Conservation (phyloP, 176 grass and related monocot genomes). For the Thinopyrum elongatum region DNA sequence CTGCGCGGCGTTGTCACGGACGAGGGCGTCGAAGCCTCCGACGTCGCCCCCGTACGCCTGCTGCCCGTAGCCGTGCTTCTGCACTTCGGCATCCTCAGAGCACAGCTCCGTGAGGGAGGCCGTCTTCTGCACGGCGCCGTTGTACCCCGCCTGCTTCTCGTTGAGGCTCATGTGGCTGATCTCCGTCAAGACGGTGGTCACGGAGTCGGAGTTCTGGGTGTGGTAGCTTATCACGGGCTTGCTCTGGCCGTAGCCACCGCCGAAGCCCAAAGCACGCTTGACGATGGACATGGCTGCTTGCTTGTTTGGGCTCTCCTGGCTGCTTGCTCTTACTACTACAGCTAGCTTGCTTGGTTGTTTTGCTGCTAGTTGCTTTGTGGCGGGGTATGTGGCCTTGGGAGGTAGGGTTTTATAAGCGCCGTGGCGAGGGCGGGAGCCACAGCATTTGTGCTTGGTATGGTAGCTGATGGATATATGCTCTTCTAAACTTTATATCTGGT, state of each 20-base stretch:
- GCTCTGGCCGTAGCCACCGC: conserved; percentile 2
- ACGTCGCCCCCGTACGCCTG: not conserved
- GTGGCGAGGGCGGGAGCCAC: not conserved
- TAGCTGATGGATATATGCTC: conserved; percentile 4
- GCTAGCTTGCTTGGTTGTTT: not conserved
- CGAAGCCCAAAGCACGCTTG: conserved; percentile 1
- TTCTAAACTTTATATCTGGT: conserved; percentile 10
- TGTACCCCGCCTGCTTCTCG: not conserved
- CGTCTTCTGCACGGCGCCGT: not conserved
- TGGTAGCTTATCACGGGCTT: conserved; percentile 37
- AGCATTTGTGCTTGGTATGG: not conserved
- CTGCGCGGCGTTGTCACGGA: not conserved
- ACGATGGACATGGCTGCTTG: not conserved
- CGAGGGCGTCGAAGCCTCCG: not conserved
- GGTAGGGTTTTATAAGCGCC: conserved; percentile 11
- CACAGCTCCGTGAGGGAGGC: not conserved
- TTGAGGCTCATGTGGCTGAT: conserved; percentile 32
- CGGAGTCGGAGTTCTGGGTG: conserved; percentile 14
- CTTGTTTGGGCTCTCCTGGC: not conserved
- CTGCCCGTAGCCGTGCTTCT: not conserved
- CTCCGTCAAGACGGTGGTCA: conserved; percentile 41
- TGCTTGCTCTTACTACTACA: not conserved
- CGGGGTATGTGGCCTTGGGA: not conserved
- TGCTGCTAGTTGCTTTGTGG: not conserved
- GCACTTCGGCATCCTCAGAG: not conserved